Conservation (phyloP, 2,329 filamentous ascomycete genomes). For the Fusarium sp. region DNA sequence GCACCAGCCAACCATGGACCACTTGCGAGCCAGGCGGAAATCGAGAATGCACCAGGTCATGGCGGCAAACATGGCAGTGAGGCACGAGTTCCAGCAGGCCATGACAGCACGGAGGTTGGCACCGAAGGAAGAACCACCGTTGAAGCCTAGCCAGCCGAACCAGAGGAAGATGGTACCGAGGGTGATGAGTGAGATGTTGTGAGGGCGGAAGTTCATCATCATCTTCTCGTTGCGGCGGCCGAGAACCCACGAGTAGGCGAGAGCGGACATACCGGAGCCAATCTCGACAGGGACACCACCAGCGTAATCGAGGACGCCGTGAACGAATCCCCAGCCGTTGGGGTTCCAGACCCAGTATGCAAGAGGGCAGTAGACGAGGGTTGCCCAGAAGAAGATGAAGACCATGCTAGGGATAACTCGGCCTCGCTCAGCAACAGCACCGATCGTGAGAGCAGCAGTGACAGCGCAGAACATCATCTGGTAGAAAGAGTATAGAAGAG, state of each 20-base stretch:
- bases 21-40: conserved; percentile 93
- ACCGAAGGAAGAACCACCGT: conserved; percentile 93
- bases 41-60: conserved; percentile 96
- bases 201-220: conserved; percentile 99
- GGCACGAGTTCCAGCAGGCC: conserved; percentile 98
- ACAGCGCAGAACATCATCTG: conserved; percentile 99
- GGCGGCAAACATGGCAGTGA: conserved; percentile 90
- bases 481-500: conserved; percentile 93
- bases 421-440: conserved; percentile 92
- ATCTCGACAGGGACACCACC: conserved; percentile 98
- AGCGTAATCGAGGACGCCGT: conserved; percentile 95
- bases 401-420: conserved; percentile 93
- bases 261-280: conserved; percentile 88
- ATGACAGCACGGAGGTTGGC: conserved; percentile 94
- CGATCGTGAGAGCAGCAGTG: conserved; percentile 90
- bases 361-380: conserved; percentile 95
- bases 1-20: conserved; percentile 83
- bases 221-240: conserved; percentile 98
- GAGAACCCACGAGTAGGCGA: conserved; percentile 96
- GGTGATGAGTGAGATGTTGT: conserved; percentile 97
- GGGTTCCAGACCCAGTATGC: conserved; percentile 97
- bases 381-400: conserved; percentile 96
- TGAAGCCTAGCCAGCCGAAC: conserved; percentile 99
- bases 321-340: conserved; percentile 91
- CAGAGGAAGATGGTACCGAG: conserved; percentile 95